These are phyloP conservation scores for Entoloma clypeatum DNA, from an alignment of 1,284 basidiomycete species.

Conservation along the genomic window DNA sequence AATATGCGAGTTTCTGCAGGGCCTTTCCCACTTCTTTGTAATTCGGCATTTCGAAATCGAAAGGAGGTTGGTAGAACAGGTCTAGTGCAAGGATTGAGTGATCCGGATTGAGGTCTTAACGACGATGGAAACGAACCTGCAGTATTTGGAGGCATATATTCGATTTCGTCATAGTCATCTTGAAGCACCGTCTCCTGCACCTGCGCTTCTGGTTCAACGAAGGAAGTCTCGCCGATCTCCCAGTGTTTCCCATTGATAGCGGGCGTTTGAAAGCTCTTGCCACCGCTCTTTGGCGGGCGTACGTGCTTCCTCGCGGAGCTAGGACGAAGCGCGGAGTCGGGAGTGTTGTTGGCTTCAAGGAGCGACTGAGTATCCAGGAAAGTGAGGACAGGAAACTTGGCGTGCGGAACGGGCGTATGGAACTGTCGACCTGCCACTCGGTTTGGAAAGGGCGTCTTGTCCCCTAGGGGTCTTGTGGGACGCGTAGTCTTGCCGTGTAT, in stretches of 20 bases:
- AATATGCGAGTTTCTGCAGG: conserved; percentile 40
- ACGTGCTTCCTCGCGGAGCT: conserved; percentile 60
- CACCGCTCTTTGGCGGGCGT: conserved; percentile 41
- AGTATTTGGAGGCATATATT: conserved; percentile 74
- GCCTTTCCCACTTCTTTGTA: conserved; percentile 50
- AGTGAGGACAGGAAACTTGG: conserved; percentile 15
- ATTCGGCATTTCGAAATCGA: conserved; percentile 53
- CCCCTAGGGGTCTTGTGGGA: conserved; percentile 42
- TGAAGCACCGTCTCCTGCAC: conserved; percentile 33
- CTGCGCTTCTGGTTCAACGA: conserved; percentile 37
- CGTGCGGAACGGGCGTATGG: conserved; percentile 30
- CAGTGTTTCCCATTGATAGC: conserved; percentile 63
- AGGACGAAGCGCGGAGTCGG: conserved; percentile 46
- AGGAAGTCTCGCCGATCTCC: conserved; percentile 65
- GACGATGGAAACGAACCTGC: conserved; percentile 41
- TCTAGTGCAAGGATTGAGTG: conserved; percentile 31
- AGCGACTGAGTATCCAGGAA: conserved; percentile 14
- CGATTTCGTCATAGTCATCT: conserved; percentile 64
- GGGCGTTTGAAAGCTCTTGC: conserved; percentile 60
- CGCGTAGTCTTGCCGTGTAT: conserved; percentile 37
- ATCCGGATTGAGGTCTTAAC: neutral
- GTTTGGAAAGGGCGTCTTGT: conserved; percentile 52
- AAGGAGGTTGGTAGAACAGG: conserved; percentile 47
- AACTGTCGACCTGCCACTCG: conserved; percentile 38
- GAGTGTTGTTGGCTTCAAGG: conserved; percentile 23